Conservation (phyloP, 306 rosid genomes). For the Cucurbita argyrosperma region DNA sequence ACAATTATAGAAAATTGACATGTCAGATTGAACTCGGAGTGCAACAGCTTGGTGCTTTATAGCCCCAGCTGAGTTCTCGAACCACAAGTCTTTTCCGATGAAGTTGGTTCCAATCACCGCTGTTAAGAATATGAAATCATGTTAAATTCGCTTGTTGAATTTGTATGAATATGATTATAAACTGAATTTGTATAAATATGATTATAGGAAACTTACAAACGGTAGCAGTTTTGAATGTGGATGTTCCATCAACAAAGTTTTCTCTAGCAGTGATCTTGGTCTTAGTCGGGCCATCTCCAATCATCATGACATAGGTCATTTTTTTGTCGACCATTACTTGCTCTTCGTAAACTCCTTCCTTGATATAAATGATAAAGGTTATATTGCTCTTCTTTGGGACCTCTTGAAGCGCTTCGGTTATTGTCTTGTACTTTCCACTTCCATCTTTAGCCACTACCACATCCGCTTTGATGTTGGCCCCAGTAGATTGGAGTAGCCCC, state of each 20-base stretch:
- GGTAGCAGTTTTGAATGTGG: conserved; percentile 42
- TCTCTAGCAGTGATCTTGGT: conserved; percentile 32
- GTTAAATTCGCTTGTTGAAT: too few species aligned
- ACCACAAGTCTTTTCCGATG: conserved; percentile 39
- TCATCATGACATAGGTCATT: conserved; percentile 30
- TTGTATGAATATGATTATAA: too few species aligned
- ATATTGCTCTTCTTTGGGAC: conserved; percentile 24
- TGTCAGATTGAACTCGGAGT: conserved; percentile 27
- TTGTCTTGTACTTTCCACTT: conserved; percentile 36
- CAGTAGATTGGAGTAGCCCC: conserved; percentile 9
- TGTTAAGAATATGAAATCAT: conserved; percentile 1
- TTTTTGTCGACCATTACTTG: conserved; percentile 10
- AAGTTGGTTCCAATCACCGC: conserved; percentile 45
- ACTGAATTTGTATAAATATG: too few species aligned
- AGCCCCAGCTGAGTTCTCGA: conserved; percentile 43
- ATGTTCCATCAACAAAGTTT: conserved; percentile 32
- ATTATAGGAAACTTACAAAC: conserved; percentile 25
- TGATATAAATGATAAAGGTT: conserved; percentile 53
- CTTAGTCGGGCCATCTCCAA: conserved; percentile 70
- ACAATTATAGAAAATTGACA: conserved; percentile 33
- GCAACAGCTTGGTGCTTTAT: conserved; percentile 41
- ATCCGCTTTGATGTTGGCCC: conserved; percentile 14
- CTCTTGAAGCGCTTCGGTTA: conserved; percentile 37
- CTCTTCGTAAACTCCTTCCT: conserved; percentile 49
- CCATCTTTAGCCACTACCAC: conserved; percentile 58